phyloP scores from a whole-genome alignment of 768 basidiomycete species.

The Pleurotus djamor region DNA sequence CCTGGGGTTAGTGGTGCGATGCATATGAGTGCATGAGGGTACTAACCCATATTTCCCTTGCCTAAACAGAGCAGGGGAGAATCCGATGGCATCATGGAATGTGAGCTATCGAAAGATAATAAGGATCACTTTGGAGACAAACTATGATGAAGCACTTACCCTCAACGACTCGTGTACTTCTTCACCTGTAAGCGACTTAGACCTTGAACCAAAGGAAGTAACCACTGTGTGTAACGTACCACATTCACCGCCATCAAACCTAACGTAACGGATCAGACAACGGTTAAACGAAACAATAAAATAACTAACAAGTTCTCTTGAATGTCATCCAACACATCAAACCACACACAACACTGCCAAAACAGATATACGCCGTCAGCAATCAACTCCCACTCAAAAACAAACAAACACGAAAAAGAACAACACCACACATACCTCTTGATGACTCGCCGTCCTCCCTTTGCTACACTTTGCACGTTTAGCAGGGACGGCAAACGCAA shows the following conservation, averaged over 20 bases:
- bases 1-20: background rate
- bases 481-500: slow-evolving; percentile 1
- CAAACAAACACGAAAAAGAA: too few species aligned
- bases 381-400: background rate
- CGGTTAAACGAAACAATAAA: background rate
- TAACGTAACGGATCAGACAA: background rate
- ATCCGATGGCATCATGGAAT: slow-evolving; percentile 30
- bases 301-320: slow-evolving; percentile 2
- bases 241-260: slow-evolving; percentile 7
- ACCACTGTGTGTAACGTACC: background rate
- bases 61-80: slow-evolving; percentile 18
- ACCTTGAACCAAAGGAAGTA: background rate
- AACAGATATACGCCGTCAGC: background rate
- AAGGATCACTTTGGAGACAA: background rate
- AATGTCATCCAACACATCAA: slow-evolving; percentile 7
- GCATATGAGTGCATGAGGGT: background rate
- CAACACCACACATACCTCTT: background rate
- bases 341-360: background rate
- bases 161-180: slow-evolving; percentile 8
- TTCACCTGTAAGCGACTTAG: background rate
- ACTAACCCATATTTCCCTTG: slow-evolving; percentile 21
- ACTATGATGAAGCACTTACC: background rate
- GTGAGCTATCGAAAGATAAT: slow-evolving; percentile 14
- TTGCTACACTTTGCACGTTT: slow-evolving; percentile 5
- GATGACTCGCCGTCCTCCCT: slow-evolving; percentile 4